Evolutionary conservation across 169 alveolate genomes (phyloP).

Genomic region (Toxoplasma gondii): DNA sequence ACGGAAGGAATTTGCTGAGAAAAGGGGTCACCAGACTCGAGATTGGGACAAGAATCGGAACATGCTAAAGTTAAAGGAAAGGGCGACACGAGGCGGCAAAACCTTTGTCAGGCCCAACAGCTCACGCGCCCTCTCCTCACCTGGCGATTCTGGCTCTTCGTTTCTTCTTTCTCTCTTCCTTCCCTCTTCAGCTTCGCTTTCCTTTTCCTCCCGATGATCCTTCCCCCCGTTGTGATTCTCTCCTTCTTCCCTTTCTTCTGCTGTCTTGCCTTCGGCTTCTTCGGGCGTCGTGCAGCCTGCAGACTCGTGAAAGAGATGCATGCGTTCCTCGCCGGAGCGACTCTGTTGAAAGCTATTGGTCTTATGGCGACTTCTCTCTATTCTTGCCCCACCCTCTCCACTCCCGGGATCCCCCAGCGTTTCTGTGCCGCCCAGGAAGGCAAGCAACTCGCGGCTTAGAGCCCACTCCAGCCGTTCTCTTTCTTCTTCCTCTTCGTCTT

Average conservation of each 20-base stretch:
- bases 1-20: too few relatives aligned
- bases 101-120: neutral
- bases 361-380: neutral
- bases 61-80: neutral
- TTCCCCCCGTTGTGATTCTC: neutral
- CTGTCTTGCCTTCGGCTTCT: neutral
- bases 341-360: neutral
- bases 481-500: too few relatives aligned
- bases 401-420: too few relatives aligned
- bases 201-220: neutral
- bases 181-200: too few relatives aligned
- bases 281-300: neutral
- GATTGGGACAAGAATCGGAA: too few relatives aligned
- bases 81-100: neutral
- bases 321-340: neutral
- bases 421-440: too few relatives aligned
- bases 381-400: neutral
- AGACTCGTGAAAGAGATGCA: neutral
- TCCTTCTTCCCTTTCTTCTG: neutral
- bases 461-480: neutral
- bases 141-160: neutral
- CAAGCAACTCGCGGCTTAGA: too few relatives aligned
- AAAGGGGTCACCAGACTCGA: too few relatives aligned
- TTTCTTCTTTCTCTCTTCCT: neutral
- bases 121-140: neutral